phyloP scores from a whole-genome alignment of 305 asterid genomes.

The Fraxinus dipetala region DNA sequence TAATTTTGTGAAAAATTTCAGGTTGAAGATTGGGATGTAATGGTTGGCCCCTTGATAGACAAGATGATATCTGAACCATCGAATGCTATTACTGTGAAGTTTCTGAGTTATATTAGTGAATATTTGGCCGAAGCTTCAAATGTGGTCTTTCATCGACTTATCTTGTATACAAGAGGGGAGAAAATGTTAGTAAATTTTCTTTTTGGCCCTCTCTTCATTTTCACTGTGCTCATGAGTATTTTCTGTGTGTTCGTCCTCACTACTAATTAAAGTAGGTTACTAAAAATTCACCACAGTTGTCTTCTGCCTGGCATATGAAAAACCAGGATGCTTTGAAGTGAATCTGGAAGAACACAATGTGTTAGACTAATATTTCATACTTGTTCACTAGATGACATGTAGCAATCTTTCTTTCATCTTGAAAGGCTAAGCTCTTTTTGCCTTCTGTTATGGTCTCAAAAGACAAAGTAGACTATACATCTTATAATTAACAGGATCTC shows the following conservation, averaged over 20 bases:
- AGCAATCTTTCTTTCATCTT: background rate
- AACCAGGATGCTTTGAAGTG: background rate
- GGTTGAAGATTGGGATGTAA: constrained; percentile 74
- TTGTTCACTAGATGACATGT: background rate
- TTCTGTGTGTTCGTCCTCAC: background rate
- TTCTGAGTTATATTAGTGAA: constrained; percentile 76
- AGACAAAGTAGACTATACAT: background rate
- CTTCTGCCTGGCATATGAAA: background rate
- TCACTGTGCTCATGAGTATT: background rate
- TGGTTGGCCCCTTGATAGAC: constrained; percentile 62
- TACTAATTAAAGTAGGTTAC: background rate
- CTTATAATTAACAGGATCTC: background rate
- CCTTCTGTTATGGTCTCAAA: background rate
- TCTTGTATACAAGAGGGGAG: constrained; percentile 46
- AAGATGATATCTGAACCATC: constrained; percentile 84
- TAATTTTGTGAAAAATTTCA: constrained; percentile 29
- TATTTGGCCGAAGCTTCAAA: constrained; percentile 67
- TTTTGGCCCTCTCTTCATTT: background rate
- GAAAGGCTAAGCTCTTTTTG: background rate
- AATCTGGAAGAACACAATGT: background rate
- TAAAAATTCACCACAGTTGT: background rate
- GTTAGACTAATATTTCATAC: background rate
- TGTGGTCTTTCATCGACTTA: constrained; percentile 56
- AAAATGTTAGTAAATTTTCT: constrained; percentile 49
- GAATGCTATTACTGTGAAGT: constrained; percentile 75